phyloP scores from a whole-genome alignment of 2,329 filamentous ascomycete genomes.

The Blastomyces emzantsi region DNA sequence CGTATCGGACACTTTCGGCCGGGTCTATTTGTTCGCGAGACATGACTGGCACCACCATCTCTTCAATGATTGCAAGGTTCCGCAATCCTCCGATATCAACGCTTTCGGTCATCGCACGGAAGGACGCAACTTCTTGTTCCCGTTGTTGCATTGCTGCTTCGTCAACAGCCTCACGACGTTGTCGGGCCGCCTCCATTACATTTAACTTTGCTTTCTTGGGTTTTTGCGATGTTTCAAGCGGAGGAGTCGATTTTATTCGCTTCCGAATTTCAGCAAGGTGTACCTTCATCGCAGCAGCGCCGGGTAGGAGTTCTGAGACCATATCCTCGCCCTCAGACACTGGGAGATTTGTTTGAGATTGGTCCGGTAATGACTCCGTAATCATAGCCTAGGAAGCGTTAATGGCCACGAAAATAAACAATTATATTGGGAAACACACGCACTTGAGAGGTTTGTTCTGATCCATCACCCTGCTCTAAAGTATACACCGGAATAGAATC shows the following conservation, averaged over 20 bases:
- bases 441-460: conserved; percentile 15
- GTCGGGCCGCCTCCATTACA: conserved; percentile 55
- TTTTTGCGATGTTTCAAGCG: conserved; percentile 30
- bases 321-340: conserved; percentile 43
- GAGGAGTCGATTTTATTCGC: conserved; percentile 20
- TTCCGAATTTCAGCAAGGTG: conserved; percentile 53
- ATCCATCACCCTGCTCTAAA: conserved; percentile 19
- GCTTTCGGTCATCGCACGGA: conserved; percentile 49
- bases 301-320: conserved; percentile 66
- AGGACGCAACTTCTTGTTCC: conserved; percentile 58
- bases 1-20: conserved; percentile 57
- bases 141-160: conserved; percentile 47
- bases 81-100: conserved; percentile 65
- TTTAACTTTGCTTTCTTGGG: conserved; percentile 54
- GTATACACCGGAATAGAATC: conserved; percentile 32
- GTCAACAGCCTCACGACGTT: conserved; percentile 45
- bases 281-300: conserved; percentile 68
- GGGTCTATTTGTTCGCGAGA: conserved; percentile 21
- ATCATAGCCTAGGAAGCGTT: conserved; percentile 7
- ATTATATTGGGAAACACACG: background rate
- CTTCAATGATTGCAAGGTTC: conserved; percentile 65
- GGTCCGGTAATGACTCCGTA: conserved; percentile 17
- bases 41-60: conserved; percentile 53
- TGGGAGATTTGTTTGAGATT: conserved; percentile 23
- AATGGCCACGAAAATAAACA: background rate